Evolutionary conservation across 306 rosid genomes (phyloP), one percentile per base, ranked within the genome.

Genomic region (Biancaea sappan): DNA sequence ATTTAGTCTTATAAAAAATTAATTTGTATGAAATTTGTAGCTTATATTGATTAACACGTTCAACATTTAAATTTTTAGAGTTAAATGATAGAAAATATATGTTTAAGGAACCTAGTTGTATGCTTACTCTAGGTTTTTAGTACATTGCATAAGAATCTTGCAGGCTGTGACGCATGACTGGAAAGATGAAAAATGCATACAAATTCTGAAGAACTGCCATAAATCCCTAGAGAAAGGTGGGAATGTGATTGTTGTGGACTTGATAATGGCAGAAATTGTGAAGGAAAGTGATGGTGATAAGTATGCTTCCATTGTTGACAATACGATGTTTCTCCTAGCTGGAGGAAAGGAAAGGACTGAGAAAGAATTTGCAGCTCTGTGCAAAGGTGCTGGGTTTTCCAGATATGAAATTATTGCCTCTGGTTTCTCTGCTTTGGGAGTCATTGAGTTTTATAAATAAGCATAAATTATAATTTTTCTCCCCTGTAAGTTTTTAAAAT

Each of bases 201-300:
- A 58, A 58, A 37, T 58, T 58, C 40, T 29, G 13, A 58, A 58
- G 40, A 58, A 62, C 48, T 62, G 68, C 48, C 68, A 62, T 6
- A 37, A 62, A 19, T 35, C 68, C 43, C 10, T 37, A n/a, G 37
- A 37, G 68, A 38, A 62, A 37, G 68, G 47, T 10, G 68, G 48
- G 6, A 62, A 62, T 22, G 29, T 62, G n/a, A 37, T 62, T 1
- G 0, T 62, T 6, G 2, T 62, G 1, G 68, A 62, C 68, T 62
- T 62, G 18, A 62, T 62, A 34, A 35, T 61, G 67, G 47, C 67
- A 61, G 67, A 61, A 35, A 35, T 9, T 5, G 47, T 63, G 32
- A 32, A 60, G 41, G 43, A 13, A 60, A 60, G 43, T 60, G 26
- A 60, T 60, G 66, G 66, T 7, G 66, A 60, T 8, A 60, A 60